Evolutionary conservation across 768 basidiomycete species (phyloP).

Genomic region (Tubosaeta sp.): DNA sequence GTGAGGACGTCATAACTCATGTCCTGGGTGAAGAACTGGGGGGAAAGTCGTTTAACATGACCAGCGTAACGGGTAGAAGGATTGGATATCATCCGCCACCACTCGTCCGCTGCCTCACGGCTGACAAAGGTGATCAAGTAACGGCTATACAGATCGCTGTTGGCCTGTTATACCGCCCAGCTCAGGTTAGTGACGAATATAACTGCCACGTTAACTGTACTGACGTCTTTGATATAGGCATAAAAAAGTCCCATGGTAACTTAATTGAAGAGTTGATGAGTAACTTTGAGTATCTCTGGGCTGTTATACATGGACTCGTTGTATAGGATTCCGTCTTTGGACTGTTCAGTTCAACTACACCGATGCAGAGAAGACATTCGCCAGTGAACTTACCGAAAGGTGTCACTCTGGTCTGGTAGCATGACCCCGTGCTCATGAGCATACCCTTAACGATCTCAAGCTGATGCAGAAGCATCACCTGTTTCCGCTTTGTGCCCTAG

Average conservation of each 20-base stretch:
- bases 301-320: not conserved
- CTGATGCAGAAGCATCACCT: not conserved
- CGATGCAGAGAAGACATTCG: not conserved
- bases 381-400: not conserved
- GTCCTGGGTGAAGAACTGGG: not conserved
- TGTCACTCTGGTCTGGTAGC: not conserved
- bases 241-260: not conserved
- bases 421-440: not conserved
- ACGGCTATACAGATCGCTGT: not conserved
- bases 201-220: not conserved
- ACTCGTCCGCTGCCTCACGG: constrained; percentile 25
- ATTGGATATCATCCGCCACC: constrained; percentile 22
- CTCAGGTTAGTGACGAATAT: not conserved
- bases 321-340: not conserved
- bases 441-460: not conserved
- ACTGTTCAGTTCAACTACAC: not conserved
- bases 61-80: constrained; percentile 1
- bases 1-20: not conserved
- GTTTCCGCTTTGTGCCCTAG: no score
- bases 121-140: constrained; percentile 20
- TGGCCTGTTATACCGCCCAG: not conserved
- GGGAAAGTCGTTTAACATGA: not conserved
- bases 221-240: not conserved
- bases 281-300: not conserved
- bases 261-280: not conserved